These are phyloP conservation scores for Thinopyrum elongatum DNA, from an alignment of 176 grass and related monocot genomes.

Conservation along the genomic window DNA sequence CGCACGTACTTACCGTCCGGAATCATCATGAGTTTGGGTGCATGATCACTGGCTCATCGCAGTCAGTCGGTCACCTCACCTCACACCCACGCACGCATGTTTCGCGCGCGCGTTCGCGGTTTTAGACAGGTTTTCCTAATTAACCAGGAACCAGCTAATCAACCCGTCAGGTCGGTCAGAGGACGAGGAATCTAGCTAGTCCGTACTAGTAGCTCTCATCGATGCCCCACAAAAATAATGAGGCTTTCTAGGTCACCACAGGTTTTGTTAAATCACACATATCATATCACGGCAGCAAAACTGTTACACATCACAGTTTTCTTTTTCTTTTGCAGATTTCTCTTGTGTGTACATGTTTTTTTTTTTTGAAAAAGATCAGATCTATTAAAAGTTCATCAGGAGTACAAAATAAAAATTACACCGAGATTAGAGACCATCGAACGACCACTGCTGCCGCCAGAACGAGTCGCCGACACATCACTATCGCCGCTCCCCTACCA, in stretches of 20 bases:
- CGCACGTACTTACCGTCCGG: constrained; percentile 3
- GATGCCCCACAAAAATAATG: constrained; percentile 21
- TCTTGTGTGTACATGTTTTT: too few species aligned
- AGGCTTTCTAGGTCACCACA: neutral
- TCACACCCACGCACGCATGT: neutral
- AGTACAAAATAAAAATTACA: too few species aligned
- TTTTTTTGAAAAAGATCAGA: too few species aligned
- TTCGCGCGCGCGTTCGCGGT: neutral
- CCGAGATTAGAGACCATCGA: too few species aligned
- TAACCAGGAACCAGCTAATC: neutral
- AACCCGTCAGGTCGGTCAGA: constrained; percentile 11
- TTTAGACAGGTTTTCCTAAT: constrained; percentile 27
- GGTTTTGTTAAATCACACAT: neutral
- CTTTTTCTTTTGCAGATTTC: too few species aligned
- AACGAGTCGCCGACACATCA: too few species aligned
- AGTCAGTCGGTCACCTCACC: neutral
- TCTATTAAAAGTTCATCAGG: too few species aligned
- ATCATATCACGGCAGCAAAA: too few species aligned
- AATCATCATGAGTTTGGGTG: neutral
- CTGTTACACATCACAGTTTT: too few species aligned
- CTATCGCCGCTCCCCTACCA: too few species aligned
- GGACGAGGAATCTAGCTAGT: constrained; percentile 22
- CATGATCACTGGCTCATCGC: neutral
- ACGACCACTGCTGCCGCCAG: too few species aligned
- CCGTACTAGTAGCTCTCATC: neutral